These are phyloP conservation scores for Colletotrichum liriopes DNA, from an alignment of 2,329 filamentous ascomycete genomes.

Conservation along the genomic window DNA sequence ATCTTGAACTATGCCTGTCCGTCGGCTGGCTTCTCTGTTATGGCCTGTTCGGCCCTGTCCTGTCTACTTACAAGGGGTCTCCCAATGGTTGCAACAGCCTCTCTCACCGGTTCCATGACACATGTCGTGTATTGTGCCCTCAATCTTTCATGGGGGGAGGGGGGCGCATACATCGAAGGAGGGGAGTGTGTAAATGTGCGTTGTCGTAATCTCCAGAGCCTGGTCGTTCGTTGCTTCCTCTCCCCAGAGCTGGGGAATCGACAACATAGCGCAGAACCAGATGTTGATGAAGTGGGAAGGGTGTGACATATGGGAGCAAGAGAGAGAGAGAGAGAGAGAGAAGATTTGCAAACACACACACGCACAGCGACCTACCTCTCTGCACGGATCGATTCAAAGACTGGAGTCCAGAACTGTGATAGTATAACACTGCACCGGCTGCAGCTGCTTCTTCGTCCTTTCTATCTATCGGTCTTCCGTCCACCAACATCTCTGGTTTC, in stretches of 20 bases:
- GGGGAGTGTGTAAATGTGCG: conserved; percentile 7
- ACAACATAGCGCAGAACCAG: neutral
- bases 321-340: neutral
- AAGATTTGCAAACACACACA: conserved; percentile 9
- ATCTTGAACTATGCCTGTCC: neutral
- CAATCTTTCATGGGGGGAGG: conserved; percentile 9
- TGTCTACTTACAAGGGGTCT: conserved; percentile 1
- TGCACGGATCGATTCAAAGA: conserved; percentile 21
- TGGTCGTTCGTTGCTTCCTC: conserved; percentile 1
- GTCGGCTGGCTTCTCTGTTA: neutral
- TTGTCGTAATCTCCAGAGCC: conserved; percentile 28
- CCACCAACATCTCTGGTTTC: neutral
- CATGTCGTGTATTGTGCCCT: conserved; percentile 19
- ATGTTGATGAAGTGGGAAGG: neutral
- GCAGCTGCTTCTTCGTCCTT: conserved; percentile 31
- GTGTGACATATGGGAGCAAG: conserved; percentile 3
- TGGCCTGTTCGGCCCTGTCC: neutral
- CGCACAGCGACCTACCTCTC: neutral
- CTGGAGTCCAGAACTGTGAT: conserved; percentile 12
- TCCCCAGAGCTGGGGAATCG: neutral
- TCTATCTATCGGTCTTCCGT: neutral
- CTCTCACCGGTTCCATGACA: conserved; percentile 22
- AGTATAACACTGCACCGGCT: conserved; percentile 38
- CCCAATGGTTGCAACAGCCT: conserved; percentile 6
- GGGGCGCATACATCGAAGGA: conserved; percentile 4